Evolutionary conservation across 2,329 filamentous ascomycete species (phyloP), one percentile per base, ranked within the genome.

Genomic region (Stagonosporopsis chrysanthemi): DNA sequence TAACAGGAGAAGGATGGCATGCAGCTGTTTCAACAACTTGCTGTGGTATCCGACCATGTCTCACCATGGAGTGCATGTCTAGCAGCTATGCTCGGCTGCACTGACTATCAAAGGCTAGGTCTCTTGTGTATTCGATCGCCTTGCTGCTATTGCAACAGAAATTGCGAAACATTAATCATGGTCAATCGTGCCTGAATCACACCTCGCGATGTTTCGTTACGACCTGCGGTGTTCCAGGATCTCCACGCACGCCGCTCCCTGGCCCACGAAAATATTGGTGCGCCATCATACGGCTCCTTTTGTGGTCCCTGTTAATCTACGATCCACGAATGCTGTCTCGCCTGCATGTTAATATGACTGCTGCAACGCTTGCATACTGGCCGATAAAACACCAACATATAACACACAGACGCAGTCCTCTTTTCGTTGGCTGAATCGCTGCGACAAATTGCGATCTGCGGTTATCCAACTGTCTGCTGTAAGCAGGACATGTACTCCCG

Each of bases 11-110:
- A 46, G 61, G 60, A 53, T 67, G 64, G 61, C 60, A 61, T 61
- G 63, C 52, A 63, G 42, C 38, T 59, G 67, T 70, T 68, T 69
- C 66, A 65, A 55, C 60, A 57, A 57, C 61, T 43, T 29, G 22
- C 56, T 60, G 65, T 48, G 56, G 62, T 66, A 56, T 62, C 58
- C 57, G 58, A 56, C 59, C 63, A 35, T 62, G 58, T 67, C 61
- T 59, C 58, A 52, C 63, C 47, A 40, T 31, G 47, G 54, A 42
- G 43, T 52, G 54, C 48, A 57, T 44, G 46, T 48, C 43, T 57
- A 24, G 43, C 54, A 39, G 54, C 24, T 52, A 31, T 38, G 29
- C 48, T 41, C 24, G 29, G 23, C 5, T 44, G 48, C 31, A 11
- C 19, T 40, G 26, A 19, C 9, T 35, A 44, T 40, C 15, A 14